phyloP scores from a whole-genome alignment of 2,329 filamentous ascomycete genomes.

The Cercospora citrullina region DNA sequence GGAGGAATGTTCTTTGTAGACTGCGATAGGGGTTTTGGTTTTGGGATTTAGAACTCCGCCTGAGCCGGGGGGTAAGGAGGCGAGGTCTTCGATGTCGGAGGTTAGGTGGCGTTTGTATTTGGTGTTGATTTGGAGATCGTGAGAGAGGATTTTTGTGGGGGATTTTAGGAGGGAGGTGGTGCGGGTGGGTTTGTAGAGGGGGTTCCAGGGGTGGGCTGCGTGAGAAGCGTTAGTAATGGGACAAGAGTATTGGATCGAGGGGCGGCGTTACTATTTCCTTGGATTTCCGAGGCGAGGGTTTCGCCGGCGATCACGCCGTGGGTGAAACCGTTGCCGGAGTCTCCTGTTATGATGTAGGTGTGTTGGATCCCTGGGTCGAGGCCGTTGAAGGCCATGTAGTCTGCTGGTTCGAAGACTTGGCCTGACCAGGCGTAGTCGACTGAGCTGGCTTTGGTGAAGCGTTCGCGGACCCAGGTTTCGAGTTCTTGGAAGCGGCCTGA shows the following conservation, averaged over 20 bases:
- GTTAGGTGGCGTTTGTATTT: conserved; percentile 59
- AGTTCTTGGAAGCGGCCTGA: conserved; percentile 51
- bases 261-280: conserved; percentile 36
- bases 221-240: too few species aligned
- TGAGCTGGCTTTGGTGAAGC: conserved; percentile 52
- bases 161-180: conserved; percentile 49
- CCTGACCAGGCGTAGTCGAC: conserved; percentile 60
- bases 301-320: conserved; percentile 56
- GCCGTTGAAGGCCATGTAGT: conserved; percentile 59
- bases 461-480: conserved; percentile 54
- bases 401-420: conserved; percentile 58
- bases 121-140: conserved; percentile 57
- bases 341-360: conserved; percentile 58
- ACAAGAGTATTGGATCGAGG: background rate
- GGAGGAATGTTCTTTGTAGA: too few species aligned
- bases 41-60: conserved; percentile 55
- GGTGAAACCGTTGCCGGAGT: conserved; percentile 59
- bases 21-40: conserved; percentile 51
- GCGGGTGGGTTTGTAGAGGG: conserved; percentile 55
- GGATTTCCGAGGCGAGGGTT: conserved; percentile 57
- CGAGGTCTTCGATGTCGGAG: conserved; percentile 58
- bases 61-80: conserved; percentile 52
- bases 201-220: conserved; percentile 50
- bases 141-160: conserved; percentile 48
- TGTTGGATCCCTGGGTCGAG: conserved; percentile 55